Evolutionary conservation across 2,329 filamentous ascomycete genomes (phyloP), one percentile per base, ranked within the genome.

Genomic region (Calonectria crousiana): DNA sequence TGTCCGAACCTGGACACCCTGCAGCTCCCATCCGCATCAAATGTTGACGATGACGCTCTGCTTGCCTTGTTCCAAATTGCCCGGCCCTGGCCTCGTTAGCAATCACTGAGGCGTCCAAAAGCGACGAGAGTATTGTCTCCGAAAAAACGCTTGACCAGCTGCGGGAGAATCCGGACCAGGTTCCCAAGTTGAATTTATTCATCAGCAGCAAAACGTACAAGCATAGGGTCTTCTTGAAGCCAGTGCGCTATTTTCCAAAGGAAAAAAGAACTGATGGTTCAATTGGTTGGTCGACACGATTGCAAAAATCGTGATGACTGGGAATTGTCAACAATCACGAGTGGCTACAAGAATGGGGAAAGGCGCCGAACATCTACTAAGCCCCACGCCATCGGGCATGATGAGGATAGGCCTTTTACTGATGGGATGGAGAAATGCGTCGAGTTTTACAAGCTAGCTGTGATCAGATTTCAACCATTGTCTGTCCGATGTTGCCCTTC

Each of bases 241-340:
- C 70, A 0, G 68, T 78, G 74, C 70, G 72, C n/a, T 51, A 16
- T 10, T 26, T 78, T 47, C 32, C 67, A 0, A 78, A 52, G 36
- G 51, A 71, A 44, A 78, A 3, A 23, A 4, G 6, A 1, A 6
- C 32, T 78, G n/a, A 28, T 18, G 6, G 28, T 76, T 30, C 67
- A 65, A 41, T 34, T 76, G 23, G 11, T 71, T 14, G 1, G 8
- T 0, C 68, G 60, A 18, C 0, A 1, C 1, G 47, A 78, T 38
- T 0, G 13, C 0, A 78, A 76, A 67, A 77, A 74, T 8, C 75
- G 62, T 41, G 77, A 70, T 51, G 76, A 78, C 53, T 78, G 28
- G 36, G 66, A 76, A 1, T 1, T 78, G 18, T 34, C 38, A 2
- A 26, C n/a, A 23, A 10, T 0, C 0, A 14, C 16, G 9, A 4